Conservation (phyloP, 108 stramenopile genomes). For the Craspedostauros australis region DNA sequence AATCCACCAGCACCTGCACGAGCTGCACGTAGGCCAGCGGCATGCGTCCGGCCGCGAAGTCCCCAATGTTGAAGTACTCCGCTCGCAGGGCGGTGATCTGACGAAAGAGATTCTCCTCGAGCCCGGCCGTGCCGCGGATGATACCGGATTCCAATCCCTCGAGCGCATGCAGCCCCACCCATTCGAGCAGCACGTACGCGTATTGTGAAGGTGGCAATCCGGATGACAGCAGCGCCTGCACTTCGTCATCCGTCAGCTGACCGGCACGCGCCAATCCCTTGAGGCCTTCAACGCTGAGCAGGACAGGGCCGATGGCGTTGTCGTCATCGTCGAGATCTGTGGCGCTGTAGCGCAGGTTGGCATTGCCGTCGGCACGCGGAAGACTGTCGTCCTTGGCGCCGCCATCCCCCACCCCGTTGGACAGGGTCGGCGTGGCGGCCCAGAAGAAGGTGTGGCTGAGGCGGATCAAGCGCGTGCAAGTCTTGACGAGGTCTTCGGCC, state of each 20-base stretch:
- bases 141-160: slow-evolving; percentile 43
- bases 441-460: slow-evolving; percentile 55
- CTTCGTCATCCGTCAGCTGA: slow-evolving; percentile 40
- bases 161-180: slow-evolving; percentile 46
- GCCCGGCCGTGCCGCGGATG: slow-evolving; percentile 33
- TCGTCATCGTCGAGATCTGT: slow-evolving; percentile 4
- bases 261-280: slow-evolving; percentile 25
- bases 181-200: slow-evolving; percentile 45
- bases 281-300: slow-evolving; percentile 41
- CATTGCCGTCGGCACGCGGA: not conserved
- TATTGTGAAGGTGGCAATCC: slow-evolving; percentile 60
- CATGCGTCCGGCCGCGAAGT: slow-evolving; percentile 52
- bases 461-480: slow-evolving; percentile 34
- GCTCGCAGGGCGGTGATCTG: slow-evolving; percentile 38
- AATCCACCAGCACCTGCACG: slow-evolving; percentile 54
- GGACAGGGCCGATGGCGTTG: slow-evolving; percentile 34
- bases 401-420: slow-evolving; percentile 1
- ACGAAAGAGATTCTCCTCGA: slow-evolving; percentile 44
- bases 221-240: slow-evolving; percentile 26
- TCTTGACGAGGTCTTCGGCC: slow-evolving; percentile 35
- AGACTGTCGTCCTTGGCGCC: not conserved
- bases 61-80: slow-evolving; percentile 47
- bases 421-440: slow-evolving; percentile 44
- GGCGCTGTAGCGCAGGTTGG: not conserved
- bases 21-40: slow-evolving; percentile 68